A percentile compares a stretch with the other conserved stretches of the same genome.
phyloP scores from a whole-genome alignment of 768 basidiomycete species.

The Daedaleopsis sinensis region DNA sequence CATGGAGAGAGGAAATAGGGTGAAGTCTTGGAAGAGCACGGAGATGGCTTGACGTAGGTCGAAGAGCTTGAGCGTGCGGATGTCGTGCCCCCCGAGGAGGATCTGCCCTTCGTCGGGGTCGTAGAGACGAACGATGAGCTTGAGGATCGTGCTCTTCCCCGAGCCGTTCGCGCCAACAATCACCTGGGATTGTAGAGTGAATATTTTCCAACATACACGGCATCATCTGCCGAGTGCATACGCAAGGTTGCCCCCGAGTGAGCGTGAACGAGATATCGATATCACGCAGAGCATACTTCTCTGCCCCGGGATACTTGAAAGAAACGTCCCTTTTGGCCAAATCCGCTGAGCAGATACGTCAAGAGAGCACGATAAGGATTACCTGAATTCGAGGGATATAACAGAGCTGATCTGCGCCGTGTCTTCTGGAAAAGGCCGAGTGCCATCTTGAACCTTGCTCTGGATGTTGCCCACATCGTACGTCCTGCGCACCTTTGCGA shows the following conservation, averaged over 20 bases:
- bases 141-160: constrained; percentile 78
- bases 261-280: constrained; percentile 74
- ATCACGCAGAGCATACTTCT: constrained; percentile 53
- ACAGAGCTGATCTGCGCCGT: constrained; percentile 41
- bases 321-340: constrained; percentile 57
- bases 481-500: constrained; percentile 3
- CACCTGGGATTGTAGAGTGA: constrained; percentile 45
- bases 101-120: constrained; percentile 72
- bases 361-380: constrained; percentile 4
- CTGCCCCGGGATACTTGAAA: constrained; percentile 65
- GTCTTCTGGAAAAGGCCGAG: constrained; percentile 11
- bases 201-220: not conserved
- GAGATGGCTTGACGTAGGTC: constrained; percentile 70
- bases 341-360: not conserved
- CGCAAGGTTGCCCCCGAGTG: constrained; percentile 70
- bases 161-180: constrained; percentile 82
- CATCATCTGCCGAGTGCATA: constrained; percentile 36
- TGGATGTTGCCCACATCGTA: constrained; percentile 15
- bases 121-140: constrained; percentile 71
- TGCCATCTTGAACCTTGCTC: constrained; percentile 9
- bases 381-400: constrained; percentile 61
- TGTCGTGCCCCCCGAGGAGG: constrained; percentile 63
- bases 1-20: constrained; percentile 78
- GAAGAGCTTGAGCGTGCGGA: constrained; percentile 57
- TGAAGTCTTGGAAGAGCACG: constrained; percentile 85